Evolutionary conservation across 2,329 filamentous ascomycete genomes (phyloP), one percentile per base, ranked within the genome.

Genomic region (Ceratocystis lukuohia): DNA sequence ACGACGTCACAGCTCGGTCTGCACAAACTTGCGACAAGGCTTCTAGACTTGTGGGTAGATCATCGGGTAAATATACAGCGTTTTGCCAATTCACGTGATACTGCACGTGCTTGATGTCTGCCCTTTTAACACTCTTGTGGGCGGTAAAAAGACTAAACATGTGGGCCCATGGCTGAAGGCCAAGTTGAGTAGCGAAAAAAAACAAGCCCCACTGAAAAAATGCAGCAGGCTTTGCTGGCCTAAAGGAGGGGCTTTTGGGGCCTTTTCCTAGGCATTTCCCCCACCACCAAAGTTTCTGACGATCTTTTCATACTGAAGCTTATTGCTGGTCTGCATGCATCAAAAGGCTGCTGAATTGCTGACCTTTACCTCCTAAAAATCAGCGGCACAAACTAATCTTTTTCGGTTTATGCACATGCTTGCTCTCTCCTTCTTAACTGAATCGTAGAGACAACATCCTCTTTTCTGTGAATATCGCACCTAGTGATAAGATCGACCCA

Each of bases 341-440:
- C 37, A 41, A 41, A 59, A 59, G 56, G 56, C 56, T 37, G 25
- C 33, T 59, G 28, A 59, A 59, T n/a, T 37, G 56, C 48, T 28
- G 48, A 25, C 22, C 22, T 25, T 48, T 53, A 10, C 5, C 10
- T 53, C 6, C 20, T 53, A 53, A 59, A 59, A 59, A n/a, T 37
- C 22, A 0, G 28, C 30, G 28, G 56, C 25, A 59, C n/a, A 59
- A 59, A 20, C 22, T n/a, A 59, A 59, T 59, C 33, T 1, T 37
- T 33, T 22, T 50, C 15, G 37, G 10, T 12, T 25, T 53, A 25
- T 28, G 22, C 48, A 22, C 5, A 25, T n/a, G 20, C 20, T 48
- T 22, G 28, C 17, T 64, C 62, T 64, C 62, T 64, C 44, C 28
- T 64, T 64, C 62, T 64, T 53, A 64, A 20, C 30, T 64, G 46